Evolutionary conservation across 2,329 filamentous ascomycete genomes (phyloP), one percentile per base, ranked within the genome.

Genomic region (Trichoderma sp.): DNA sequence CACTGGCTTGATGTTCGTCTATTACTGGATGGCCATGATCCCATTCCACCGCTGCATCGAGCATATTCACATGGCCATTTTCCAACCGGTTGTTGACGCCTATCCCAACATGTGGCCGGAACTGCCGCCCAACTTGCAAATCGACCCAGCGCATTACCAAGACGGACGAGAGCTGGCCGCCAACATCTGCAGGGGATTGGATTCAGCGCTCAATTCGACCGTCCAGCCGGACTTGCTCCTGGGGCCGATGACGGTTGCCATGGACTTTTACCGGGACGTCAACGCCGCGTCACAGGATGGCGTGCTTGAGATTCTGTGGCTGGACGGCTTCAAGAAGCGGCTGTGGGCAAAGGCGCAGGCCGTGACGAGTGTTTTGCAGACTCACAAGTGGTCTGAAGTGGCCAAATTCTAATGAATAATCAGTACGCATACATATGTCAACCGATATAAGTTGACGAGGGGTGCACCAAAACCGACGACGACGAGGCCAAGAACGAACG

Each of bases 1-100:
- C 14, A 84, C 86, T 0, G 87, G 88, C 0, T 77, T 89, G 38
- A 84, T 84, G 63, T 86, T 90, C 77, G 80, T 89, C 14, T 87
- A 88, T 79, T 90, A 89, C 80, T 91, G 89, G 89, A 85, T 87
- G 76, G 81, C 85, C 1, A 85, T 88, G 63, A 83, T 90, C 33
- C 77, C 87, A 14, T 85, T 91, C 64, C 86, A 87, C 76, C 86
- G 85, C 11, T 88, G 85, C 78, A 84, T 90, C 56, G 85, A 86
- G 75, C 78, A 79, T 18, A 81, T 91, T 18, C 84, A 89, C 75
- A 81, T 83, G 31, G 80, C 82, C 75, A 83, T 88, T 62, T 85
- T 85, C 76, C 83, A 88, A 75, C 84, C 86, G 0, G 84, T 85
- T 21, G 77, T 86, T 12, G 85, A 86, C 71, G 81, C 82, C 21